A percentile compares a stretch with the other conserved stretches of the same genome.
These are phyloP conservation scores for Rheum nobile DNA, from an alignment of 148 eudicot species.

Conservation along the genomic window DNA sequence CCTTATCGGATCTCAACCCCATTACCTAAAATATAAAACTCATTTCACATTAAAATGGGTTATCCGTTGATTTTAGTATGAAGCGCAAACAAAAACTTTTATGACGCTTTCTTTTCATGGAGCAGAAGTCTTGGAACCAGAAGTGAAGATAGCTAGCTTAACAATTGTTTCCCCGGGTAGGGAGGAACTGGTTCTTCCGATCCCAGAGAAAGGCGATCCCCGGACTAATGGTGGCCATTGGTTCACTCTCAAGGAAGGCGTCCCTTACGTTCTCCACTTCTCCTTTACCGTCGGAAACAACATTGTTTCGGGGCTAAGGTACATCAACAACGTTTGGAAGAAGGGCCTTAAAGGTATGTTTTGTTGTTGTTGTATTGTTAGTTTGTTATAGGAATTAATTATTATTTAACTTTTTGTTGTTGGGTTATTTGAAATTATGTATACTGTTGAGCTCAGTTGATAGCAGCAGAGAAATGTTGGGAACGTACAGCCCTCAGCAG, in stretches of 20 bases:
- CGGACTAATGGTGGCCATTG: conserved; percentile 67
- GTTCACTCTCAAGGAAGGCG: conserved; percentile 84
- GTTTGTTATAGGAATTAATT: no score
- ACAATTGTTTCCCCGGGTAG: conserved; percentile 69
- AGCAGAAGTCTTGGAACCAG: conserved; percentile 74
- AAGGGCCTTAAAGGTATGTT: conserved; percentile 69
- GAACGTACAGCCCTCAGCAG: conserved; percentile 75
- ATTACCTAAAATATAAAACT: no score
- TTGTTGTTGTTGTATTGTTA: no score
- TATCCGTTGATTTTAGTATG: no score
- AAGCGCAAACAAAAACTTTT: no score
- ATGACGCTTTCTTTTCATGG: no score
- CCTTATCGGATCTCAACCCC: no score
- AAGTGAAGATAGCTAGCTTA: conserved; percentile 75
- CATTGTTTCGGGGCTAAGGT: conserved; percentile 78
- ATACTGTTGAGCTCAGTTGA: conserved; percentile 35
- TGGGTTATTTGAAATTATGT: neutral
- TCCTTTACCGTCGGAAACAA: conserved; percentile 67
- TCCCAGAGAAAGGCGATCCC: conserved; percentile 71
- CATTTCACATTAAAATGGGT: no score
- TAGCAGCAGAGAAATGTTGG: conserved; percentile 75
- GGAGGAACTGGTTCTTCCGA: conserved; percentile 49
- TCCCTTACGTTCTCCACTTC: conserved; percentile 60
- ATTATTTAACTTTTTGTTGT: neutral
- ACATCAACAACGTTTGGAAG: conserved; percentile 81